Evolutionary conservation across 352 stramenopile species (phyloP).

Genomic region (Phytophthora vignae): DNA sequence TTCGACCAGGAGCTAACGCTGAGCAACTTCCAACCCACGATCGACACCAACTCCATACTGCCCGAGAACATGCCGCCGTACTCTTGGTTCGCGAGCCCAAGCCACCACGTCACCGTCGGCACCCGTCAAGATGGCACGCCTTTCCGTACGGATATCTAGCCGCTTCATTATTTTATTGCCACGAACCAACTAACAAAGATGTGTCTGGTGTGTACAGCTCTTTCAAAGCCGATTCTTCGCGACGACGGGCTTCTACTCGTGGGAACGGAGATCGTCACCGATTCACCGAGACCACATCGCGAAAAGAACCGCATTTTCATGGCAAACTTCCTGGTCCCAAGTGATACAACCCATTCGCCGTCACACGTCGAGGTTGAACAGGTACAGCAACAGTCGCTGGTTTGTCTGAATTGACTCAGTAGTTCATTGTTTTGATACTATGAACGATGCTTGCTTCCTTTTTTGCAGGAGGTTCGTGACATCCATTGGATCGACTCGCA

Average conservation of each 20-base stretch:
- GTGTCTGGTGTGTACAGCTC: slow-evolving; percentile 39
- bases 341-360: slow-evolving; percentile 4
- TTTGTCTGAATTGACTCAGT: slow-evolving; percentile 3
- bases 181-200: background rate
- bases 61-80: slow-evolving; percentile 2
- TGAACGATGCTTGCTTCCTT: background rate
- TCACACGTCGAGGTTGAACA: too few relatives aligned
- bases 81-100: slow-evolving; percentile 10
- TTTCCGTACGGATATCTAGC: slow-evolving; percentile 44
- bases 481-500: slow-evolving; percentile 67
- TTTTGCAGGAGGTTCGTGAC: slow-evolving; percentile 73
- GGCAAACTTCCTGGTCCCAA: slow-evolving; percentile 51
- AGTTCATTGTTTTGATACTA: background rate
- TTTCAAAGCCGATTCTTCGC: slow-evolving; percentile 82
- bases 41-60: background rate
- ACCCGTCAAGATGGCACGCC: slow-evolving; percentile 40
- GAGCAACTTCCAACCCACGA: background rate
- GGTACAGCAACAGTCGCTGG: too few relatives aligned
- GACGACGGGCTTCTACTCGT: slow-evolving; percentile 80
- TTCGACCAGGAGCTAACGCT: slow-evolving; percentile 35
- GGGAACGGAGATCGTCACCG: slow-evolving; percentile 58
- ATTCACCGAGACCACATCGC: background rate
- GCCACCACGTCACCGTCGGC: slow-evolving; percentile 43
- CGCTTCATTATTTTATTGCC: background rate
- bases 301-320: slow-evolving; percentile 74